These are phyloP conservation scores for Mortierella sp. DNA, from an alignment of 371 early-diverging fungal genomes.

Conservation along the genomic window DNA sequence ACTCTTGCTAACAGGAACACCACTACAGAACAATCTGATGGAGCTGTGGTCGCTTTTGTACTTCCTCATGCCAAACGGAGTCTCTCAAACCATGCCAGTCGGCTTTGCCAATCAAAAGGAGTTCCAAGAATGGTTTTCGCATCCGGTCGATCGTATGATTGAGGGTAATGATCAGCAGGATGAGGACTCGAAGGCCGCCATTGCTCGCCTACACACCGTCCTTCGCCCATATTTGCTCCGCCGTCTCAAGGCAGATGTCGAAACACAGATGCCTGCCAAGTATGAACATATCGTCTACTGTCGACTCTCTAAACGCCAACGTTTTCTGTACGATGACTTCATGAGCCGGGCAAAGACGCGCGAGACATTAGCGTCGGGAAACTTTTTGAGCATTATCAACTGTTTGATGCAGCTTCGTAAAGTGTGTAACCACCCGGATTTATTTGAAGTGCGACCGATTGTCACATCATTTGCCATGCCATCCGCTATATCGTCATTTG, in stretches of 20 bases:
- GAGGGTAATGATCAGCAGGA: constrained; percentile 70
- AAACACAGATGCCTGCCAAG: constrained; percentile 88
- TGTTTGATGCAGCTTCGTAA: constrained; percentile 97
- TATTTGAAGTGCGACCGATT: constrained; percentile 93
- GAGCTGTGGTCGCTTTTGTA: constrained; percentile 96
- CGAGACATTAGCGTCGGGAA: constrained; percentile 80
- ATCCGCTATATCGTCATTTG: constrained; percentile 60
- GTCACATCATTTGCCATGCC: constrained; percentile 83
- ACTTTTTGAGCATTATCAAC: constrained; percentile 88
- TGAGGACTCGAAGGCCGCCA: constrained; percentile 71
- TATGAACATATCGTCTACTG: constrained; percentile 86
- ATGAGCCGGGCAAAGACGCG: constrained; percentile 87
- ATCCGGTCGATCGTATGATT: constrained; percentile 85
- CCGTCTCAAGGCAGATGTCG: constrained; percentile 87
- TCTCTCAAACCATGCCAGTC: constrained; percentile 67
- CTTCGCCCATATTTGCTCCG: constrained; percentile 92
- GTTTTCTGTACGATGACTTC: constrained; percentile 90
- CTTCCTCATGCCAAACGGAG: constrained; percentile 90
- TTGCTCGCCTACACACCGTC: constrained; percentile 81
- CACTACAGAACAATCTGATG: constrained; percentile 94
- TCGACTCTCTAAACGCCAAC: constrained; percentile 83
- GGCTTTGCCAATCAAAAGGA: constrained; percentile 88
- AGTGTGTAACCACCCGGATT: constrained; percentile 97
- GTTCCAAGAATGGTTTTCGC: constrained; percentile 93
- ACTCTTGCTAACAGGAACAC: constrained; percentile 95